phyloP scores from a whole-genome alignment of 495 filamentous ascomycete species.

The Oleoguttula mirabilis region DNA sequence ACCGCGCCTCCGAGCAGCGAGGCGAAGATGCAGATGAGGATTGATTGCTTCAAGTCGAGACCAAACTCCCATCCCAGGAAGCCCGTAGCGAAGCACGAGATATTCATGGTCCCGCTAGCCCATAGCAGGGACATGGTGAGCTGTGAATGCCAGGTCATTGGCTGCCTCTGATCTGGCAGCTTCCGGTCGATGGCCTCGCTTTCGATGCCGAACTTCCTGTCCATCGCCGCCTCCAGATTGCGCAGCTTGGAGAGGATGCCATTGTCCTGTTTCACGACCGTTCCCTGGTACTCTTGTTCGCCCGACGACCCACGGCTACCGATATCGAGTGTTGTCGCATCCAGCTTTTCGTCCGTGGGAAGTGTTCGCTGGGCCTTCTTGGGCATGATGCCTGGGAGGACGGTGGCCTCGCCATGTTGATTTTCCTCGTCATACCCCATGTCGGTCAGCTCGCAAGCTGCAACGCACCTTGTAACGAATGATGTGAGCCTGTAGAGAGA shows the following conservation, averaged over 20 bases:
- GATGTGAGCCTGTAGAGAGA: too few relatives aligned
- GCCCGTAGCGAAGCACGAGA: constrained; percentile 17
- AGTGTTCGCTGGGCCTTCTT: too few relatives aligned
- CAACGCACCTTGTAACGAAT: too few relatives aligned
- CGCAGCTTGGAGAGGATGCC: constrained; percentile 18
- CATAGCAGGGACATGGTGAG: constrained; percentile 18
- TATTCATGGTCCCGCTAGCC: constrained; percentile 14
- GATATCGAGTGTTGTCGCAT: constrained; percentile 7
- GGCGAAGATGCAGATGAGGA: constrained; percentile 40
- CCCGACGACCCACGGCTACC: not conserved
- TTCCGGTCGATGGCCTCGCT: constrained; percentile 19
- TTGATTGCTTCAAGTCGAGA: constrained; percentile 38
- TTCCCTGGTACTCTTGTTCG: constrained; percentile 11
- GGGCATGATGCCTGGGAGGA: too few relatives aligned
- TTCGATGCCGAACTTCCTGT: constrained; percentile 20
- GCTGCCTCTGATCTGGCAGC: constrained; percentile 12
- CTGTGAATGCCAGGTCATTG: constrained; percentile 16
- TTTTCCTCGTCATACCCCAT: too few relatives aligned
- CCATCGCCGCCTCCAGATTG: constrained; percentile 14
- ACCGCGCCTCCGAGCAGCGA: constrained; percentile 36
- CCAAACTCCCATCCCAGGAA: constrained; percentile 32
- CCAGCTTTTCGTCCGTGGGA: constrained; percentile 15
- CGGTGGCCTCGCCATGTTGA: too few relatives aligned
- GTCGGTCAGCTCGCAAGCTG: too few relatives aligned
- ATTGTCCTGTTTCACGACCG: constrained; percentile 13